Base-by-base conservation (phyloP, 345 rosid genomes). In the Microthlaspi erraticum region DNA sequence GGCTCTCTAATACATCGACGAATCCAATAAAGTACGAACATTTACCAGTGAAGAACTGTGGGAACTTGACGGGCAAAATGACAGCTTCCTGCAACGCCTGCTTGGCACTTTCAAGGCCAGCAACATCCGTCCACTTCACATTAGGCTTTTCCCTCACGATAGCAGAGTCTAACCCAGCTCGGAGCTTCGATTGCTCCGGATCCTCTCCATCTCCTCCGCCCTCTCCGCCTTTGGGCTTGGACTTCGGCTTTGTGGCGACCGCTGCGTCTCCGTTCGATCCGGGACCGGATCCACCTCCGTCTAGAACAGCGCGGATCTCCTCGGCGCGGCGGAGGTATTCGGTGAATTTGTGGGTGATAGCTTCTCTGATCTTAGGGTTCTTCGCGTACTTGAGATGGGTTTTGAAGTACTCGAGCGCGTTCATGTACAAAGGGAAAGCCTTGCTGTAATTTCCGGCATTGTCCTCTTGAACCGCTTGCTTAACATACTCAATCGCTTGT, bases 371-470 rank as follows among this genome's bases (percentile, higher is more conserved):
- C 81, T 89, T 87, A 11, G 87, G 89, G 78, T 92, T 92, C 87
- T 85, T 89, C 87, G 89, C 98, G 77, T 92, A 92, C 82, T 92
- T 89, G 71, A 92, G 79, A 72, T 92, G 96, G 73, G 92, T 87
- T 49, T 82, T 86, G 79, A 92, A 92, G 86, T 92, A 89, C 72
- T 89, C 98, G 37, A 92, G 85, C 5, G 96, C 96, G 80, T 87
- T 92, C 96, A 84, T 92, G 76, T 92, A 92, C 23, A 92, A 65
- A 64, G 90, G 93, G 68, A 92, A 89, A 36, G 98, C 98, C 73
- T 83, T 92, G 14, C 81, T 76, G 82, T 86, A 89, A 74, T 92
- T 92, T 18, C 98, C 98, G 3, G 85, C 93, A 81, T 92, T 86
- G 43, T 92, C 98, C 60, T 87, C 96, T n/a, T 77, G 79, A 3